phyloP scores from a whole-genome alignment of 306 rosid genomes.

The Lupinus albus region DNA sequence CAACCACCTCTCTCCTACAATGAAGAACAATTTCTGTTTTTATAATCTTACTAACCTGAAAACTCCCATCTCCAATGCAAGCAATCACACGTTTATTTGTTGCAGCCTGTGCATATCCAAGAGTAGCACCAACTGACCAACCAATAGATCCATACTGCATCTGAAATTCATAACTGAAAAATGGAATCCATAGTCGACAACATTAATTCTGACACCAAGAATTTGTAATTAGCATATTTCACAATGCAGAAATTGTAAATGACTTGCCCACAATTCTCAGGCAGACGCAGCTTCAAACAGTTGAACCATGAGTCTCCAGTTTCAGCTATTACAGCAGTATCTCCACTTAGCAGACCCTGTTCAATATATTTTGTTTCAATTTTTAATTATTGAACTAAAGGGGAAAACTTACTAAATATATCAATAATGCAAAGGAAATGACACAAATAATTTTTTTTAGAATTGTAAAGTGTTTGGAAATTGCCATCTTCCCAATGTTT shows the following conservation, averaged over 20 bases:
- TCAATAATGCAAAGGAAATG: constrained; percentile 14
- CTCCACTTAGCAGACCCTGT: constrained; percentile 64
- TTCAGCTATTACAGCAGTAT: constrained; percentile 76
- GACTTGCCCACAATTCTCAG: constrained; percentile 74
- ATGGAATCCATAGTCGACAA: constrained; percentile 36
- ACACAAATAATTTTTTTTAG: constrained; percentile 2
- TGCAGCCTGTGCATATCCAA: constrained; percentile 88
- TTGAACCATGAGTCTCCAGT: constrained; percentile 97
- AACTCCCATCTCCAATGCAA: constrained; percentile 92
- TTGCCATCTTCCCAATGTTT: neutral
- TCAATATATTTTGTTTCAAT: constrained; percentile 16
- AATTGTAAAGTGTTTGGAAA: constrained; percentile 8
- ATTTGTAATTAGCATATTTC: constrained; percentile 3
- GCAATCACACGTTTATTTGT: constrained; percentile 75
- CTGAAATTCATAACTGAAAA: constrained; percentile 84
- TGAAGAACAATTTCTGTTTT: constrained; percentile 16
- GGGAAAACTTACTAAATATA: neutral
- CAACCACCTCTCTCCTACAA: no score
- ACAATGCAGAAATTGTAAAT: constrained; percentile 1
- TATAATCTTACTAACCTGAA: constrained; percentile 64
- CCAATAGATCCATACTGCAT: constrained; percentile 98
- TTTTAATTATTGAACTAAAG: neutral
- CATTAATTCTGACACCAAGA: constrained; percentile 16
- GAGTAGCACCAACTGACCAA: constrained; percentile 94
- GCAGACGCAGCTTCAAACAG: constrained; percentile 83